Percentiles rank a stretch among this genome's conserved stretches.
phyloP scores from a whole-genome alignment of 495 filamentous ascomycete species.

The Extremus antarcticus region DNA sequence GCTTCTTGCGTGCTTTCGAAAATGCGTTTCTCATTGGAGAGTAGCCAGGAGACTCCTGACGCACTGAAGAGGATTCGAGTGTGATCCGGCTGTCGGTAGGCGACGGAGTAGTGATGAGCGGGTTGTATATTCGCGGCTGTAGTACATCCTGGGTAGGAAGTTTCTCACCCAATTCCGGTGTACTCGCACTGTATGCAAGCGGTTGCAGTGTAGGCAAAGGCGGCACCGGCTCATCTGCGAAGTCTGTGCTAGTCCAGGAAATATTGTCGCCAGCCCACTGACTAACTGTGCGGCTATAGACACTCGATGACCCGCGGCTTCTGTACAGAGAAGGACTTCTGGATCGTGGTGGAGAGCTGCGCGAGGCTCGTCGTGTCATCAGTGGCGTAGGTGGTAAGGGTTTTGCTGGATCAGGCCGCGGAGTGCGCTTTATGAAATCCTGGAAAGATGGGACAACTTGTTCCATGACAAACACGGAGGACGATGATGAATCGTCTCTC shows the following conservation, averaged over 20 bases:
- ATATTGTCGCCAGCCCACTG: conserved; percentile 2
- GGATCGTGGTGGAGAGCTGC: conserved; percentile 1
- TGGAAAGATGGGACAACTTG: conserved; percentile 16
- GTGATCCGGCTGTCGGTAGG: conserved; percentile 5
- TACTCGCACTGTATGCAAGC: conserved; percentile 12
- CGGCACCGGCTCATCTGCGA: conserved; percentile 7
- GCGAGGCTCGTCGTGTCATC: not conserved
- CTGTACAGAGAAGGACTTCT: not conserved
- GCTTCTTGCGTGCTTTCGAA: not conserved
- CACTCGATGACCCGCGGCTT: conserved; percentile 14
- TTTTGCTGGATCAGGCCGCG: conserved; percentile 5
- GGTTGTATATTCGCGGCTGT: conserved; percentile 10
- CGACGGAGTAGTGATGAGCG: conserved; percentile 16
- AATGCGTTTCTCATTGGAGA: not conserved
- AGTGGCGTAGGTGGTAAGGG: conserved; percentile 16
- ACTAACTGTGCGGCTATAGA: conserved; percentile 18
- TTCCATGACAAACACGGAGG: conserved; percentile 17
- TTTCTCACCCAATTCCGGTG: conserved; percentile 5
- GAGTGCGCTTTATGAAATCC: conserved; percentile 15
- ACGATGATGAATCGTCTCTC: conserved; percentile 5
- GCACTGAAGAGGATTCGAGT: conserved; percentile 5
- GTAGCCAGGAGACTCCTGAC: not conserved
- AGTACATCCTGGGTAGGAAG: not conserved
- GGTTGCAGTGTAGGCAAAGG: conserved; percentile 9
- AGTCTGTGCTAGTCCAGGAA: conserved; percentile 7